Percentiles rank a stretch among this genome's conserved stretches.
Conservation (phyloP, 225 moss, liverwort and hornwort species). For the Marchantia paleacea region DNA sequence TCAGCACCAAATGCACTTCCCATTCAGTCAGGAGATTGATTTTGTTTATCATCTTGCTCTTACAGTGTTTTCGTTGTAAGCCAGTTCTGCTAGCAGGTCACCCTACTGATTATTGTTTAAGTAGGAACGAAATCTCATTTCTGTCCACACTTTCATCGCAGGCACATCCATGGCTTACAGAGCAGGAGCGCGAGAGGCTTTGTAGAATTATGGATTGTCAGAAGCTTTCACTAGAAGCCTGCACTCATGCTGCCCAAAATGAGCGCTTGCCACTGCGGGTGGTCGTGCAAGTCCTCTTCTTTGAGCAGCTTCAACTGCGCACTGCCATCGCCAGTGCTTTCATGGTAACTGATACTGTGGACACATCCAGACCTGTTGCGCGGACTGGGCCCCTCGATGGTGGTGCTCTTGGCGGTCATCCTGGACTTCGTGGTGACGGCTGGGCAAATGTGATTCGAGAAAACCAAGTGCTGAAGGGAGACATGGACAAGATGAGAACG, state of each 20-base stretch:
- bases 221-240: slow-evolving; percentile 54
- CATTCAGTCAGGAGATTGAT: no score
- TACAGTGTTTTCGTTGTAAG: not conserved
- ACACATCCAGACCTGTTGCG: slow-evolving; percentile 33
- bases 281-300: slow-evolving; percentile 58
- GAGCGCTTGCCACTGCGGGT: slow-evolving; percentile 55
- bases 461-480: slow-evolving; percentile 51
- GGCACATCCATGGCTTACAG: slow-evolving; percentile 59
- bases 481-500: slow-evolving; percentile 55
- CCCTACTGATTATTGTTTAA: not conserved
- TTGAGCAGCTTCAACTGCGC: slow-evolving; percentile 58
- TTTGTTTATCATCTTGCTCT: not conserved
- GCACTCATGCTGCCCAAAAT: slow-evolving; percentile 59
- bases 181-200: slow-evolving; percentile 52
- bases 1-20: no score
- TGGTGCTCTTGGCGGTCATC: slow-evolving; percentile 12
- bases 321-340: slow-evolving; percentile 59
- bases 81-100: not conserved
- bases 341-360: slow-evolving; percentile 47
- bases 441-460: slow-evolving; percentile 55
- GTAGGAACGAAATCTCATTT: not conserved
- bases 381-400: slow-evolving; percentile 34
- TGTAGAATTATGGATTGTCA: slow-evolving; percentile 62
- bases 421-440: slow-evolving; percentile 35
- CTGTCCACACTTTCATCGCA: slow-evolving; percentile 16